Conservation (phyloP, 2,329 filamentous ascomycete species). For the Blastomyces parvus region DNA sequence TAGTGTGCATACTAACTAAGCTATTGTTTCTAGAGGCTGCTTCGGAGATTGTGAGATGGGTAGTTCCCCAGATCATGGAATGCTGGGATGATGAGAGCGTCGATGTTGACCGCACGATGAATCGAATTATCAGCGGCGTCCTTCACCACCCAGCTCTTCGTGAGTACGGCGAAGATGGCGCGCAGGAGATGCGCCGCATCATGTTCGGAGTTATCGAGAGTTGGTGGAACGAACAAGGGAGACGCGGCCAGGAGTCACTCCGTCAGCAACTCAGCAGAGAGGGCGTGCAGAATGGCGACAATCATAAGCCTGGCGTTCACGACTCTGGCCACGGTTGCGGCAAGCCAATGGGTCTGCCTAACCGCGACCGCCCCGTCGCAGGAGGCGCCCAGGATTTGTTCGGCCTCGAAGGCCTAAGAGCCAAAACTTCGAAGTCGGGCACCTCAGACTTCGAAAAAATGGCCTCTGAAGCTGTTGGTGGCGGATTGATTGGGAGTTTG, state of each 20-base stretch:
- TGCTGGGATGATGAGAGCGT: constrained; percentile 70
- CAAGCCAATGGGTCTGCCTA: constrained; percentile 68
- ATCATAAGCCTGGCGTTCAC: constrained; percentile 76
- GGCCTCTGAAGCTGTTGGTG: constrained; percentile 52
- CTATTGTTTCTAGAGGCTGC: background rate
- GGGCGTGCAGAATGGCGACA: constrained; percentile 66
- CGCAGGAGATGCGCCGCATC: constrained; percentile 57
- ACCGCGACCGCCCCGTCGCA: constrained; percentile 28
- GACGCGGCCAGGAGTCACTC: constrained; percentile 55
- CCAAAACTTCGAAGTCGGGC: constrained; percentile 16
- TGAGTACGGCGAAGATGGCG: constrained; percentile 58
- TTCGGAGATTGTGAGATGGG: constrained; percentile 63
- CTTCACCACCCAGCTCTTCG: constrained; percentile 82
- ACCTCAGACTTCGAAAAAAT: constrained; percentile 39
- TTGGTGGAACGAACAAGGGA: constrained; percentile 67
- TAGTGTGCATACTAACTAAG: background rate
- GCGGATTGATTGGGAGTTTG: constrained; percentile 58
- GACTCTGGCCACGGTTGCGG: constrained; percentile 81
- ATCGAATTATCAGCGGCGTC: constrained; percentile 70
- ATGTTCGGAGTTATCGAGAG: constrained; percentile 74
- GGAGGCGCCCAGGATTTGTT: constrained; percentile 26
- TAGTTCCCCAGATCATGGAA: constrained; percentile 78
- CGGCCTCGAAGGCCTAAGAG: constrained; percentile 27
- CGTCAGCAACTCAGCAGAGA: constrained; percentile 66
- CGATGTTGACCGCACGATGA: constrained; percentile 60